These are phyloP conservation scores for Xylaria longipes DNA, from an alignment of 495 filamentous ascomycete species.

Conservation along the genomic window DNA sequence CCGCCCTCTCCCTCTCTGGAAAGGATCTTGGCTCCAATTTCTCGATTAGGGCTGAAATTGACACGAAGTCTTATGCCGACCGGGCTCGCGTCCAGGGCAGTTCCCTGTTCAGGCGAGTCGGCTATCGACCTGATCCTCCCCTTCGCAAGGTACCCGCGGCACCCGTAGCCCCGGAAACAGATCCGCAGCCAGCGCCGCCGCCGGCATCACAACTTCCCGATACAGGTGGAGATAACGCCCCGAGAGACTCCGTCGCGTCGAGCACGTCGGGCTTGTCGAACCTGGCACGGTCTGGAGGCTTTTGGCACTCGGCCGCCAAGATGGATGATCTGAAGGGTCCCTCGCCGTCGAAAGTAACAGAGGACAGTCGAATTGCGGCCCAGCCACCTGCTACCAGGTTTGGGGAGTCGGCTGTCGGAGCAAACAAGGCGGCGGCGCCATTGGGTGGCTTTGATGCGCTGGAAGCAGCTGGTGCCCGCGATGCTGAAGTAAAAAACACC, in stretches of 20 bases:
- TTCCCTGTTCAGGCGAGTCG: neutral
- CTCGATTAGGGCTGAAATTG: neutral
- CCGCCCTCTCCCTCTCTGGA: neutral
- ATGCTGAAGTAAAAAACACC: neutral
- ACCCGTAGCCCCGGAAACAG: neutral
- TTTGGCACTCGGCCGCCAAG: neutral
- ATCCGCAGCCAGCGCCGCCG: neutral
- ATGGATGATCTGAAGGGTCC: neutral
- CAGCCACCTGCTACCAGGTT: neutral
- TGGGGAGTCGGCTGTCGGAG: neutral
- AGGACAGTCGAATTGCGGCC: neutral
- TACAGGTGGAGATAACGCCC: neutral
- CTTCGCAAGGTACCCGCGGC: neutral
- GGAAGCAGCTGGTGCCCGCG: neutral
- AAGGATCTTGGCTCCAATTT: neutral
- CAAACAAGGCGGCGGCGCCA: neutral
- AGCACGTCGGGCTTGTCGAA: neutral
- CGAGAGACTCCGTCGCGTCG: neutral
- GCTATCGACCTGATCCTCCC: neutral
- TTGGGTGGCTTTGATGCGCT: constrained; percentile 8
- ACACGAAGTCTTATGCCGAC: neutral
- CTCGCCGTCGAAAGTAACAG: neutral
- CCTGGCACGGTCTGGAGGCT: neutral
- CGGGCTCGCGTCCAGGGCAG: neutral
- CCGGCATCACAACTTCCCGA: neutral